Base-by-base conservation (phyloP, 2,329 filamentous ascomycete genomes). In the Aureobasidium musti region DNA sequence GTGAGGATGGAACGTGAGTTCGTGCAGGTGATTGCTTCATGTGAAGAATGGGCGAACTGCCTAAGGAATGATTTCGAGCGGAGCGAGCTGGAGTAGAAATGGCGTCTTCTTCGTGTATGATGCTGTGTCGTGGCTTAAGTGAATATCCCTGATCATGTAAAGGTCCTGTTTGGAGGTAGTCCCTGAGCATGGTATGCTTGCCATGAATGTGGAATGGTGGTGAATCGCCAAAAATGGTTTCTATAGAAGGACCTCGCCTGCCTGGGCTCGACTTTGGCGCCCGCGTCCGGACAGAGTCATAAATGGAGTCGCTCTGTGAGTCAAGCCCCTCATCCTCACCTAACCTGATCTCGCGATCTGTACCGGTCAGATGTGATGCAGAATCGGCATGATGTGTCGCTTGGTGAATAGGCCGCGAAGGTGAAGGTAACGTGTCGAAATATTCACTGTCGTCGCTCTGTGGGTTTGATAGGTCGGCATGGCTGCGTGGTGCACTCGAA, bases 181-280 rank as follows among this genome's bases (percentile, higher is more conserved):
- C 81, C 67, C 80, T 78, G 53, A 85, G 75, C 65, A 67, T 41
- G 23, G 43, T 67, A 28, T 63, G 78, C 77, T 63, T 79, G 75
- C 61, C 59, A 59, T 64, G 66, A n/a, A 59, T 43, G 10, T 67
- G 59, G 11, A 47, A 50, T n/a, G 66, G 66, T 23, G 66, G 66
- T 10, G 89, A 91, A 72, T 93, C 90, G 77, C 93, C 90, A 76
- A 92, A 93, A 81, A 92, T 90, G 28, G 87, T 91, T 73, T 92
- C 90, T 59, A 92, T 87, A 57, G 82, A 80, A 19, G 90, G 89
- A 33, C 89, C 89, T 43, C 91, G 87, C 54, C 87, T 83, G 39
- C 86, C 85, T 68, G 87, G 86, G 64, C 85, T 82, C 69, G 87
- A 89, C 68, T 85, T 84, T 11, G 89, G 91, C 45, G 85, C 88